Conservation (phyloP, 345 rosid genomes). For the Eutrema yunnanense region DNA sequence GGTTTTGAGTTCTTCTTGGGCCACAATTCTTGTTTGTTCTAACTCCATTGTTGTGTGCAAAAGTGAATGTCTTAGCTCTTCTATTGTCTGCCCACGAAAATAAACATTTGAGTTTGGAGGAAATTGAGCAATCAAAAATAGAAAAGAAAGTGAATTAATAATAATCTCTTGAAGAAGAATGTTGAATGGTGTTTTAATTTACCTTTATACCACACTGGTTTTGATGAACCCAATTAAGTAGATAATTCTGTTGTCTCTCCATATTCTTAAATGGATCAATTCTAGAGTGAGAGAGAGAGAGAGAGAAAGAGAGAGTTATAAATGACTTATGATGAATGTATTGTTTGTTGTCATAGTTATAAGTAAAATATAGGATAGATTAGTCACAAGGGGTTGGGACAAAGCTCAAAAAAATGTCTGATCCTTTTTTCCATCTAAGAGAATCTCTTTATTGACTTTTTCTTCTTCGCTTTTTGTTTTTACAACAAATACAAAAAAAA, state of each 20-base stretch:
- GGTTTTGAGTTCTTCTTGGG: constrained; percentile 63
- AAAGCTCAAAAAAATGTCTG: constrained; percentile 40
- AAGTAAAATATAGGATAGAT: neutral
- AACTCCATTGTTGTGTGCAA: constrained; percentile 65
- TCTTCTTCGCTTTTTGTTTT: constrained; percentile 1
- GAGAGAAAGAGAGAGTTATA: constrained; percentile 13
- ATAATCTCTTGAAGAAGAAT: neutral
- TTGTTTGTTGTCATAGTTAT: constrained; percentile 29
- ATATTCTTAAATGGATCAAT: constrained; percentile 28
- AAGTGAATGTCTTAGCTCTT: constrained; percentile 66
- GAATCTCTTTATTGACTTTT: constrained; percentile 26
- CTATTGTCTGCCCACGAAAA: constrained; percentile 47
- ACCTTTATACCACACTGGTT: constrained; percentile 49
- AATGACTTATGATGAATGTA: constrained; percentile 26
- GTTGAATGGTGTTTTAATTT: constrained; percentile 30
- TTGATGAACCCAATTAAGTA: constrained; percentile 50
- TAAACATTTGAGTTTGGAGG: neutral
- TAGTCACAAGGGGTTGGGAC: constrained; percentile 25
- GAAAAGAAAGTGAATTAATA: neutral
- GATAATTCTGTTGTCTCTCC: constrained; percentile 57
- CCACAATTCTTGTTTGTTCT: constrained; percentile 62
- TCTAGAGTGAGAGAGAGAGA: neutral
- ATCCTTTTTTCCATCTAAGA: constrained; percentile 10
- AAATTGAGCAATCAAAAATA: neutral
- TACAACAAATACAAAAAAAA: constrained; percentile 1